phyloP scores from a whole-genome alignment of 163 green algal species.

The Volvox carteri region DNA sequence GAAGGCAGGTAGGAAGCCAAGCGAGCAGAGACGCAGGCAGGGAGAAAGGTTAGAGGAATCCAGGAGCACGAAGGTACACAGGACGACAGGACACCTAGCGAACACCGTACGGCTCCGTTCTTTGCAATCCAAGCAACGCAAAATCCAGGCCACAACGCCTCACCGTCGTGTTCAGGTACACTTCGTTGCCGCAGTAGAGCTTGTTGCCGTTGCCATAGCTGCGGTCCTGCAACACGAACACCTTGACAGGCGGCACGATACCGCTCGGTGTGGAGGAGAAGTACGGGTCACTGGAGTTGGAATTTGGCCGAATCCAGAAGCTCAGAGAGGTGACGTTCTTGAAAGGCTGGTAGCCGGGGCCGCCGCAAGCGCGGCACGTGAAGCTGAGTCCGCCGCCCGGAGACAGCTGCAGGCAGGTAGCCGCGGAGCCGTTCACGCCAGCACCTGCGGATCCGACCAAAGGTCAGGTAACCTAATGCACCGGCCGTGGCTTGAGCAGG shows the following conservation, averaged over 20 bases:
- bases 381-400: constrained; percentile 55
- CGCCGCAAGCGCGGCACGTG: constrained; percentile 34
- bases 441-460: constrained; percentile 35
- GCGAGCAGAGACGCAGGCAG: too few relatives aligned
- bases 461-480: too few relatives aligned
- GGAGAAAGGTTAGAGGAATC: too few relatives aligned
- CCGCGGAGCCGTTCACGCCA: constrained; percentile 7
- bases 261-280: constrained; percentile 54
- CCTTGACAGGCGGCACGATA: constrained; percentile 34
- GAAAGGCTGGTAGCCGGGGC: constrained; percentile 67
- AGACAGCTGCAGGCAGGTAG: constrained; percentile 37
- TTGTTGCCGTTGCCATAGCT: neutral
- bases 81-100: too few relatives aligned
- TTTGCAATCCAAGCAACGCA: too few relatives aligned
- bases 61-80: too few relatives aligned
- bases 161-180: constrained; percentile 50
- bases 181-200: constrained; percentile 52
- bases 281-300: constrained; percentile 57
- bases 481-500: too few relatives aligned
- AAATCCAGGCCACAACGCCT: too few relatives aligned
- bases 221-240: constrained; percentile 46
- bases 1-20: too few relatives aligned
- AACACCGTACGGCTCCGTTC: too few relatives aligned
- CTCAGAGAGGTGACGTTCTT: constrained; percentile 26
- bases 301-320: constrained; percentile 67